Evolutionary conservation across 2,329 filamentous ascomycete genomes (phyloP), one percentile per base, ranked within the genome.

Genomic region (Beauveria rudraprayagi): DNA sequence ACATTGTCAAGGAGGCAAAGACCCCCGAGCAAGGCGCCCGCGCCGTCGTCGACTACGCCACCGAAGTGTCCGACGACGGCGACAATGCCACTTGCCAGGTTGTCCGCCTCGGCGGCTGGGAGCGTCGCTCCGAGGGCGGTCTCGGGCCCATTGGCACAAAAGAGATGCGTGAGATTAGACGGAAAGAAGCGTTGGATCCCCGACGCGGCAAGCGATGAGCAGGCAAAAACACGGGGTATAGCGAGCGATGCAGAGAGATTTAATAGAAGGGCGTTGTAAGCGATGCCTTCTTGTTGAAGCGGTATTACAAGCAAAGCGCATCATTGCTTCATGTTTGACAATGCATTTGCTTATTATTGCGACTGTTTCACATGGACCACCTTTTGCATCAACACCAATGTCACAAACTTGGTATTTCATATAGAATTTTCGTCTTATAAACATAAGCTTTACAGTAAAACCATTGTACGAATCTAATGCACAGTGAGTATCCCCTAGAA

Each of bases 1-100:
- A 99, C 71, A 86, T 97, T 37, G 82, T 97, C 68, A 97, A 97
- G 74, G 94, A 99, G 75, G 90, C 92, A 5, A 87, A 82, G 70
- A 97, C 93, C 0, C 94, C 94, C 0, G 93, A 96, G 67, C 85
- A 96, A 71, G 94, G 87, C 3, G 86, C 91, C 1, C 82, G 81
- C 62, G 85, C 88, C 63, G 84, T 99, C 8, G 91, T 96, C 30
- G 84, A 85, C 61, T 97, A 94, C 73, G 92, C 93, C 0, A 94
- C 90, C 0, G 94, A 97, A 75, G 89, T 96, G 4, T 87, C 84
- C 28, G 78, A 67, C 17, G 80, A 78, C 69, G 86, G 86, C 10
- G 86, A 89, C 70, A 89, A 89, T 69, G 85, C 86, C 6, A 89
- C 86, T 1, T 88, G 85, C 66, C 77, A 88, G 54, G 85, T 89